Evolutionary conservation across 1,139 yeast species (phyloP).

Genomic region (Magnusiomyces ingens): DNA sequence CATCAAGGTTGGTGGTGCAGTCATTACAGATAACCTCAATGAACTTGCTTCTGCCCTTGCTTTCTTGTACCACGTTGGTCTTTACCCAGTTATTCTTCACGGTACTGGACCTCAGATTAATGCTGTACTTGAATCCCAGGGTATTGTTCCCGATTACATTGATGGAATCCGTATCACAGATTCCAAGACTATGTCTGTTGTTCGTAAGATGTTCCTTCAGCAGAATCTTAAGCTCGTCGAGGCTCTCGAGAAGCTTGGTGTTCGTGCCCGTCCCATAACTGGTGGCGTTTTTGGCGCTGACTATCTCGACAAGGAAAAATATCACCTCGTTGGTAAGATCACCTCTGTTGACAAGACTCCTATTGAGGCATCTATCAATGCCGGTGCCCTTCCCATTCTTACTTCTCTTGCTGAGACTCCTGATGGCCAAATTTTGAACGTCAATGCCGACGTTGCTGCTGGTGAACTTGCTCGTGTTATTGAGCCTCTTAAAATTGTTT

Average conservation of each 20-base stretch:
- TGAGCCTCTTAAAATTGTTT: constrained; percentile 94
- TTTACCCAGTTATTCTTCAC: constrained; percentile 92
- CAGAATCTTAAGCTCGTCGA: constrained; percentile 92
- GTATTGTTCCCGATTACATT: constrained; percentile 90
- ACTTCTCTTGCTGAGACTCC: constrained; percentile 95
- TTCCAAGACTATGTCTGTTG: constrained; percentile 91
- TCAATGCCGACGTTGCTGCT: constrained; percentile 98
- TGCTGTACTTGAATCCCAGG: constrained; percentile 85
- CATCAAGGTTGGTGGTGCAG: constrained; percentile 98
- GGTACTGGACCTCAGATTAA: constrained; percentile 99
- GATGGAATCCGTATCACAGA: constrained; percentile 97
- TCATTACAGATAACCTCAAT: constrained; percentile 86
- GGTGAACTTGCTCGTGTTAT: constrained; percentile 95
- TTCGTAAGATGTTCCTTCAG: constrained; percentile 87
- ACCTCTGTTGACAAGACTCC: constrained; percentile 82
- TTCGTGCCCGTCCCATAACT: constrained; percentile 96
- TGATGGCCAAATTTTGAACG: constrained; percentile 93
- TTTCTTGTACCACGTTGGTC: constrained; percentile 91
- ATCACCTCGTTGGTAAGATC: constrained; percentile 88
- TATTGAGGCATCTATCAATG: constrained; percentile 88
- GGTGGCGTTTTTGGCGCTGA: constrained; percentile 97
- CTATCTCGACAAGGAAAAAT: constrained; percentile 82
- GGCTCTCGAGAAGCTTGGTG: constrained; percentile 93
- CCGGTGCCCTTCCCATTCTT: constrained; percentile 93
- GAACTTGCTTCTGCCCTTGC: constrained; percentile 95